These are phyloP conservation scores for Vitis labrusca DNA, from an alignment of 164 flowering plant genomes.

Conservation along the genomic window DNA sequence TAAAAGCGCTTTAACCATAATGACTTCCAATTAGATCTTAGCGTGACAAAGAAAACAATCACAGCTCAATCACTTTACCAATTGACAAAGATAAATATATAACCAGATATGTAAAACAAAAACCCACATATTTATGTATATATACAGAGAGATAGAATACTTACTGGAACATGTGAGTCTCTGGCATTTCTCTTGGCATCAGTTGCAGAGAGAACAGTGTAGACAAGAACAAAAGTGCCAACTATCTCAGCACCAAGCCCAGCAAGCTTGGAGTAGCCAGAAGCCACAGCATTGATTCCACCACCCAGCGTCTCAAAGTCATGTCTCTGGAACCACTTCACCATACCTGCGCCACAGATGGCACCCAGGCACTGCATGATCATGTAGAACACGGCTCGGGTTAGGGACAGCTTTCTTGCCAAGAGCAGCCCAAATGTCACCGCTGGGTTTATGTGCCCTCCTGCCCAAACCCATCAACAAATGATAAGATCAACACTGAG, in stretches of 20 bases:
- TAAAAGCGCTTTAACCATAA: too few species aligned
- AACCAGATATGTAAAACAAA: too few species aligned
- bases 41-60: too few species aligned
- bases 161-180: constrained; percentile 75
- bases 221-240: constrained; percentile 64
- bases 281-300: constrained; percentile 49
- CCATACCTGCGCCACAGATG: constrained; percentile 62
- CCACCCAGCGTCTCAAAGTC: constrained; percentile 38
- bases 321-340: constrained; percentile 46
- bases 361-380: constrained; percentile 68
- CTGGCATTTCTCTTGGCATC: constrained; percentile 72
- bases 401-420: constrained; percentile 62
- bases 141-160: constrained; percentile 8
- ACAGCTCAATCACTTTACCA: too few species aligned
- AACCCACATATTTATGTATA: too few species aligned
- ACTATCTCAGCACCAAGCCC: constrained; percentile 66
- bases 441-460: constrained; percentile 71
- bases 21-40: too few species aligned
- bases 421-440: constrained; percentile 64
- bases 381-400: constrained; percentile 58
- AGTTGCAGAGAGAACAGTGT: constrained; percentile 70
- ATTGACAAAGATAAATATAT: too few species aligned
- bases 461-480: constrained; percentile 24
- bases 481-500: not conserved
- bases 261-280: constrained; percentile 55